Evolutionary conservation across 2,329 filamentous ascomycete species (phyloP), one percentile per base, ranked within the genome.

Genomic region (Magnaporthales sp.): DNA sequence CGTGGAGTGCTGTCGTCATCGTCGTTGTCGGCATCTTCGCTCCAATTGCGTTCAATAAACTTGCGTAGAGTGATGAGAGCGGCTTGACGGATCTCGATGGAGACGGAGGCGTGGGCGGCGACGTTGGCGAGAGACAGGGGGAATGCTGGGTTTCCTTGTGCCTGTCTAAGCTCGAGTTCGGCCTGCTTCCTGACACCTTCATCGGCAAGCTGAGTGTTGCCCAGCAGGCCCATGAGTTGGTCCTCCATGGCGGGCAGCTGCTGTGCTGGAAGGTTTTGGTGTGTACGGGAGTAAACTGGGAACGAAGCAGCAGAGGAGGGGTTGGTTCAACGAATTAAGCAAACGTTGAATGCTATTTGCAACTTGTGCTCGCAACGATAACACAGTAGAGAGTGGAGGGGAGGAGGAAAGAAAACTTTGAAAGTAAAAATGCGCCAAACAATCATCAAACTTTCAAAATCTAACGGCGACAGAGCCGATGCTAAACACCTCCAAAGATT

Each of bases 1-100:
- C 82, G 84, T 22, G 80, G 77, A 38, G 61, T 91, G 68, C 93
- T 90, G 69, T 91, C 89, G 70, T 91, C 87, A 63, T 89, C 86
- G 32, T 87, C 91, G 68, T 93, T 90, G 69, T 91, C 89, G 70
- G 90, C 87, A 65, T 89, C 86, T 26, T 87, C 84, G 67, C 88
- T 91, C 95, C 95, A 99, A 76, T 92, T 91, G 66, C 85, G 85
- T 77, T 92, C 84, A 69, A 98, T 90, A 77, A 96, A 96, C 67
- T 88, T 88, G 74, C 94, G 91, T 70, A 98, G 84, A 67, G 87
- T 85, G 64, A 91, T 86, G 69, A 98, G 82, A 32, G 95, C 91
- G 51, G 92, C 86, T 80, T 98, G 94, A 68, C 95, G 90, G 70
- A 95, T 87, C 67, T 89, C 84, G 67, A 89, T 82, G 30, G 90